Evolutionary conservation across 1,139 yeast species (phyloP), one percentile per base, ranked within the genome.

Genomic region (Diutina rugosa): DNA sequence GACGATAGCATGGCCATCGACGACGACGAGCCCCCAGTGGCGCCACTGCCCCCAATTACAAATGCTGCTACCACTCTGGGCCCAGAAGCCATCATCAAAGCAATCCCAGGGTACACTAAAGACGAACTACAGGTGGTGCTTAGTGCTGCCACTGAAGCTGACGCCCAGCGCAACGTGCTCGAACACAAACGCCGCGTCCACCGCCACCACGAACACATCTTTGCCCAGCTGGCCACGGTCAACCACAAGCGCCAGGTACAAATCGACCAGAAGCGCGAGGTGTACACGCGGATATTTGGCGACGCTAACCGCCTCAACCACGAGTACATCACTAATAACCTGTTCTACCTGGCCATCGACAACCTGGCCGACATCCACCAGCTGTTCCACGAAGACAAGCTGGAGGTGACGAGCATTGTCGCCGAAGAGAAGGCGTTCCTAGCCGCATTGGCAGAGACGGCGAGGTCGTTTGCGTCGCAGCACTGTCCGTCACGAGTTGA

Each of bases 91-190:
- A 26, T 62, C 16, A 63, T 74, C 32, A 63, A 60, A 32, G 62
- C 76, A 3, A 69, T 76, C 14, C 80, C 80, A 0, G 79, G 79
- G 8, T 74, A 69, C 59, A 73, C 78, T 4, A 67, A 64, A 51
- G 71, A 71, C 12, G 80, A 76, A 61, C 64, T 74, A 55, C 63
- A 63, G 9, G 62, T 73, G 4, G 57, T 68, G 2, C 51, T 57
- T 41, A 56, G 28, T 18, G 53, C 56, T 5, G 59, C 57, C 28
- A 35, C 49, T 6, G 57, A 56, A 10, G 69, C 68, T 26, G 69
- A 66, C 48, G 72, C 71, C 29, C 77, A 73, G 57, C 64, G 63
- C 53, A 66, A 66, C 53, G 59, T 67, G 48, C 32, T 29, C 16
- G 53, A 49, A 12, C 32, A 32, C 16, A 49, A 49, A 16, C 14